Evolutionary conservation across 2,329 filamentous ascomycete genomes (phyloP).

Genomic region (Clarireedia monteithiana): DNA sequence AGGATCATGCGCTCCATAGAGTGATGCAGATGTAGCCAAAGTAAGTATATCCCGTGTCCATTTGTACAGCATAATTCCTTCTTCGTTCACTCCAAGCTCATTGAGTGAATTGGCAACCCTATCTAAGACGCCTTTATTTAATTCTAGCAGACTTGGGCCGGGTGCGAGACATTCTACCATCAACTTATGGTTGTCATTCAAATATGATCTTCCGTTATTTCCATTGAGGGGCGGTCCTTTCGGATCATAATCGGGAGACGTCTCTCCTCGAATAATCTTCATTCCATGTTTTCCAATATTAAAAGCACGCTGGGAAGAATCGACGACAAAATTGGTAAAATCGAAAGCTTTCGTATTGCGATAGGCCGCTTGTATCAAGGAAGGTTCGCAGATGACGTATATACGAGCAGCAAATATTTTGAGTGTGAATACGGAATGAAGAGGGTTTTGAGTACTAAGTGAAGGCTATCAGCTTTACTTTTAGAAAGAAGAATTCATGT

Average conservation of each 20-base stretch:
- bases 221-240: constrained; percentile 19
- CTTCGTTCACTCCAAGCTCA: constrained; percentile 23
- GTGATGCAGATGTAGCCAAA: constrained; percentile 32
- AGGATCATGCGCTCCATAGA: constrained; percentile 41
- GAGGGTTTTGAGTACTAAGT: constrained; percentile 15
- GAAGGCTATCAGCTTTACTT: constrained; percentile 10
- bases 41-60: constrained; percentile 36
- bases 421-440: constrained; percentile 35
- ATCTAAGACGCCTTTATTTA: constrained; percentile 33
- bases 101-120: constrained; percentile 31
- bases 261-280: constrained; percentile 26
- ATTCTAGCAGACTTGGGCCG: constrained; percentile 30
- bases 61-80: constrained; percentile 30
- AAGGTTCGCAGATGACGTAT: constrained; percentile 38
- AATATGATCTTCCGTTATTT: constrained; percentile 28
- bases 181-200: constrained; percentile 30
- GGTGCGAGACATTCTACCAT: constrained; percentile 30
- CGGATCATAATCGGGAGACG: constrained; percentile 22
- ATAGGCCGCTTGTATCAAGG: constrained; percentile 34
- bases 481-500: neutral
- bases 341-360: constrained; percentile 34
- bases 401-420: constrained; percentile 37
- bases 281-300: constrained; percentile 30
- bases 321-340: constrained; percentile 36
- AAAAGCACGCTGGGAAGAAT: constrained; percentile 34